Conservation (phyloP, 805 yeast genomes). For the Ogataea paraovalis region DNA sequence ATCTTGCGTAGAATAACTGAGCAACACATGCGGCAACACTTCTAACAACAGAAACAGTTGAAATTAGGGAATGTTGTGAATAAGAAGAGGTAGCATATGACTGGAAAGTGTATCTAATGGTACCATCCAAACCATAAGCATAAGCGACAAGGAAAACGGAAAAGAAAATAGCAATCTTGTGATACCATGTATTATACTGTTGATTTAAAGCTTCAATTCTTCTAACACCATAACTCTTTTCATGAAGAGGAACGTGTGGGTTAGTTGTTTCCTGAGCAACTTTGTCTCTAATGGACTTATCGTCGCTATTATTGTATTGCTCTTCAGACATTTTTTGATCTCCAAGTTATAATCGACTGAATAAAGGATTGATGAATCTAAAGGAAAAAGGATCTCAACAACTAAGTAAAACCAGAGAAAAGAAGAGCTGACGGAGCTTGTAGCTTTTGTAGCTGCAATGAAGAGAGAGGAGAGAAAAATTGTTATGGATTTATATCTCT, state of each 20-base stretch:
- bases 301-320: not conserved
- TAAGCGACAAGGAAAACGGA: constrained; percentile 53
- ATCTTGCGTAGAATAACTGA: constrained; percentile 59
- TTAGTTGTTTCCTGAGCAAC: not conserved
- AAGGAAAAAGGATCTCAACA: not conserved
- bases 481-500: not conserved
- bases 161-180: constrained; percentile 40
- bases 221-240: constrained; percentile 47
- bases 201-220: constrained; percentile 52
- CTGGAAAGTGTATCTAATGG: constrained; percentile 45
- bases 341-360: too few species aligned
- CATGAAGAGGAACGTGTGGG: constrained; percentile 1
- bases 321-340: not conserved
- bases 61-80: constrained; percentile 47
- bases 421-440: not conserved
- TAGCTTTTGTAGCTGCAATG: too few species aligned
- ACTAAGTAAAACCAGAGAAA: not conserved
- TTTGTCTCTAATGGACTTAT: not conserved
- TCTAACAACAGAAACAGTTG: constrained; percentile 57
- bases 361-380: too few species aligned
- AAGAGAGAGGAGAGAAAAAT: not conserved
- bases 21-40: constrained; percentile 64
- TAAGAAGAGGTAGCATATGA: constrained; percentile 56
- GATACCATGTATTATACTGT: constrained; percentile 37
- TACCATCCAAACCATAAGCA: constrained; percentile 56